phyloP scores from a whole-genome alignment of 306 rosid genomes.

The Psophocarpus tetragonolobus region DNA sequence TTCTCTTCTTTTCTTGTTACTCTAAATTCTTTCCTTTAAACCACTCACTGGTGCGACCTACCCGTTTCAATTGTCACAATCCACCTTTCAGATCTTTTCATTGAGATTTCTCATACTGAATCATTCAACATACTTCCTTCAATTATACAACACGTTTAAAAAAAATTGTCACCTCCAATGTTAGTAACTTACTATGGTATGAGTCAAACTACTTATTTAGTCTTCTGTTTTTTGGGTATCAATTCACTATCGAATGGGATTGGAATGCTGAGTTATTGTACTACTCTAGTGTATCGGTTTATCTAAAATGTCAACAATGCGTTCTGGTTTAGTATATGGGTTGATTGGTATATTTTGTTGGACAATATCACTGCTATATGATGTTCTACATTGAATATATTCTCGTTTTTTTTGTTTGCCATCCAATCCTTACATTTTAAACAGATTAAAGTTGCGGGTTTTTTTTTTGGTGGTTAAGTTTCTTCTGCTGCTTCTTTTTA shows the following conservation, averaged over 20 bases:
- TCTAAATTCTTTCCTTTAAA: neutral
- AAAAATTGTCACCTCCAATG: neutral
- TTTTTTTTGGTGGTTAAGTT: neutral
- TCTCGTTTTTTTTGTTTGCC: neutral
- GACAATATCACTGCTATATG: constrained; percentile 7
- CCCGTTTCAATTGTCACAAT: too few relatives aligned
- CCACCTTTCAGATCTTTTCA: neutral
- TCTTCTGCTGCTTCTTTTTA: neutral
- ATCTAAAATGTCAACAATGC: neutral
- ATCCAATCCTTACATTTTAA: constrained; percentile 11
- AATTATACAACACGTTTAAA: too few relatives aligned
- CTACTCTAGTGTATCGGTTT: neutral
- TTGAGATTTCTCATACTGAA: neutral
- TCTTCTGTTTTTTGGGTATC: neutral
- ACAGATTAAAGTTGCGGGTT: neutral
- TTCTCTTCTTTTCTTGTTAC: neutral
- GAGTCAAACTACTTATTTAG: neutral
- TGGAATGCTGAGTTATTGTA: neutral
- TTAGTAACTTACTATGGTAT: neutral
- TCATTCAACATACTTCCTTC: too few relatives aligned
- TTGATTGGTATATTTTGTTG: neutral
- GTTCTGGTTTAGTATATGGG: neutral
- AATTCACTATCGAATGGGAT: constrained; percentile 3
- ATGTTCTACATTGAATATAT: neutral
- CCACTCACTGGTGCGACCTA: neutral